A percentile compares a stretch with the other conserved stretches of the same genome.
Conservation (phyloP, 305 asterid genomes). For the Fraxinus sp. region DNA sequence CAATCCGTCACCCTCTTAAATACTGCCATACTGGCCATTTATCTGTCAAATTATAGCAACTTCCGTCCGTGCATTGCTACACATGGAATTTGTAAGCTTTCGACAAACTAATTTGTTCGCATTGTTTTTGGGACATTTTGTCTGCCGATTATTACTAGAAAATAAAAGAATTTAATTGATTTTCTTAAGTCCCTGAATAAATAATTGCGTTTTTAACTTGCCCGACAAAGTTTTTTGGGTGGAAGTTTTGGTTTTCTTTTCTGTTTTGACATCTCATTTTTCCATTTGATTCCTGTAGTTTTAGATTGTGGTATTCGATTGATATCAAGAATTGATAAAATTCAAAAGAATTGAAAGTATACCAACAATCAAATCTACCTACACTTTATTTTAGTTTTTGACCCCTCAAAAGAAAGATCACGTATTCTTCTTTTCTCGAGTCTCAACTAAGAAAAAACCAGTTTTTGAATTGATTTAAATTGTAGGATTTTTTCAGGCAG, state of each 20-base stretch:
- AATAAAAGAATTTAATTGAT: neutral
- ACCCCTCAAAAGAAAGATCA: neutral
- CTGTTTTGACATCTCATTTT: neutral
- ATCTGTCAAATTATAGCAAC: neutral
- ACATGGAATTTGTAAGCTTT: neutral
- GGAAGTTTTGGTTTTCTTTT: neutral
- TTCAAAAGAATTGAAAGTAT: neutral
- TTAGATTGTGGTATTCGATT: neutral
- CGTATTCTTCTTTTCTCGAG: neutral
- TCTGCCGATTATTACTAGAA: constrained; percentile 3
- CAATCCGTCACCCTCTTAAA: neutral
- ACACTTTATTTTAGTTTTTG: neutral
- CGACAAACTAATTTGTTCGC: neutral
- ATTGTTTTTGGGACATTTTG: neutral
- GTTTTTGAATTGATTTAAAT: neutral
- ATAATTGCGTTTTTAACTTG: neutral
- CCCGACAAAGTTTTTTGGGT: neutral
- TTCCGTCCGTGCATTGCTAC: neutral
- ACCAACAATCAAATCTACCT: neutral
- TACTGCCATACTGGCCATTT: neutral
- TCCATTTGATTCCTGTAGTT: too few species aligned
- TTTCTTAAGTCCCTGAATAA: neutral
- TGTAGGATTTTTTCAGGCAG: constrained; percentile 37
- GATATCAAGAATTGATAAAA: neutral
- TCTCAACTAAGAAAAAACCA: neutral